These are phyloP conservation scores for Thalassiosira mediterranea DNA, from an alignment of 352 stramenopile species.

Conservation along the genomic window DNA sequence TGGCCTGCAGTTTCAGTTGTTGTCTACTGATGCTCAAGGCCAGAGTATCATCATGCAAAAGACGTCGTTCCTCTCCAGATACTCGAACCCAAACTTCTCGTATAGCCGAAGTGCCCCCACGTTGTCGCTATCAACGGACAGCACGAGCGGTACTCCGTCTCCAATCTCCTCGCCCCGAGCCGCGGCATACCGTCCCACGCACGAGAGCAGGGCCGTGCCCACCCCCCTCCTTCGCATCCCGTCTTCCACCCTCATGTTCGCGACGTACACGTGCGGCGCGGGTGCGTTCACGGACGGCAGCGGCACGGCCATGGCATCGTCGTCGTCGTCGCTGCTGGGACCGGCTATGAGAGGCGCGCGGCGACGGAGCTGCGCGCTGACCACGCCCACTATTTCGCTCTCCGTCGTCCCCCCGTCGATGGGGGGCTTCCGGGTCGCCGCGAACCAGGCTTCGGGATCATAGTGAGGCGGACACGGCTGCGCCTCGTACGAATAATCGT, in stretches of 20 bases:
- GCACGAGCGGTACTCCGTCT: slow-evolving; percentile 24
- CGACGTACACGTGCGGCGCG: slow-evolving; percentile 43
- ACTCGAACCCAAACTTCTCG: slow-evolving; percentile 51
- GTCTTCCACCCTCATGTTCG: slow-evolving; percentile 47
- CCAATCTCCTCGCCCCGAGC: slow-evolving; percentile 7
- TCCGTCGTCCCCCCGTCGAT: too few species aligned
- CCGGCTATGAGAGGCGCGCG: slow-evolving; percentile 12
- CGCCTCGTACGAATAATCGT: too few species aligned
- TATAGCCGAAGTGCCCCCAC: slow-evolving; percentile 27
- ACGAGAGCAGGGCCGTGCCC: slow-evolving; percentile 30
- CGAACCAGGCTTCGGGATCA: too few species aligned
- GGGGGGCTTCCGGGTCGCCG: too few species aligned
- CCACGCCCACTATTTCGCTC: slow-evolving; percentile 24
- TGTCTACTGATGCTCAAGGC: too few species aligned
- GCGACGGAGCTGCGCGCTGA: slow-evolving; percentile 39
- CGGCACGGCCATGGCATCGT: slow-evolving; percentile 1
- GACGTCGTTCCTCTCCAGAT: slow-evolving; percentile 37
- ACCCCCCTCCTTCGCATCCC: slow-evolving; percentile 31
- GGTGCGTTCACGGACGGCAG: slow-evolving; percentile 7
- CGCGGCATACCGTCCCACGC: slow-evolving; percentile 21
- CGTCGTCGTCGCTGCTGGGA: slow-evolving; percentile 3
- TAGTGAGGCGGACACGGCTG: too few species aligned
- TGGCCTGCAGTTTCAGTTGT: too few species aligned
- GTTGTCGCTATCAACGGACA: slow-evolving; percentile 57
- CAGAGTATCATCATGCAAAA: slow-evolving; percentile 34